Conservation (phyloP, 1,139 yeast species). For the Scheffersomyces quercinus region DNA sequence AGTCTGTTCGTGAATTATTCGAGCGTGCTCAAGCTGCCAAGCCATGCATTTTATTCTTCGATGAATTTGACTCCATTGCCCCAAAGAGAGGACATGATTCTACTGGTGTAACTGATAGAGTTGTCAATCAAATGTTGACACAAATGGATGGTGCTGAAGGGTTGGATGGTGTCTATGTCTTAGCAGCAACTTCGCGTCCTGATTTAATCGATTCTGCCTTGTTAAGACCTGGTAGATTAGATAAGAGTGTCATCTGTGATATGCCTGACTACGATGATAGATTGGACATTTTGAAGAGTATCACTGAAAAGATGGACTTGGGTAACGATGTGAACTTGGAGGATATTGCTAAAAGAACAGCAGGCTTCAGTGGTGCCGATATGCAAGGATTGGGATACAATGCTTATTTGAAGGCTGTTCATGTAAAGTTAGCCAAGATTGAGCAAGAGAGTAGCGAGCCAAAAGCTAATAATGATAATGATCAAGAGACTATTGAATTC, state of each 20-base stretch:
- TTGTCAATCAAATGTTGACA: constrained; percentile 93
- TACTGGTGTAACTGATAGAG: constrained; percentile 97
- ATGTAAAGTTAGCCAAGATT: constrained; percentile 57
- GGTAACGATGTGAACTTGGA: constrained; percentile 52
- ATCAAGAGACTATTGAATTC: constrained; percentile 26
- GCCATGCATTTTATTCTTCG: constrained; percentile 92
- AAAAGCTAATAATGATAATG: constrained; percentile 12
- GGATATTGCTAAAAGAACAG: constrained; percentile 59
- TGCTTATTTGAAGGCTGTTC: constrained; percentile 90
- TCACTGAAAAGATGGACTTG: constrained; percentile 57
- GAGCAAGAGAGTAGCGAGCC: constrained; percentile 29
- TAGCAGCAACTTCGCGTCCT: constrained; percentile 95
- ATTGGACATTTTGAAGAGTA: constrained; percentile 66
- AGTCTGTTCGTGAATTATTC: constrained; percentile 87
- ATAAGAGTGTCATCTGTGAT: constrained; percentile 87
- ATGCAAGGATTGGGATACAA: constrained; percentile 90
- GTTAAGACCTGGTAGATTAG: constrained; percentile 92
- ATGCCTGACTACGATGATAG: constrained; percentile 77
- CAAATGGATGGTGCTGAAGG: constrained; percentile 99
- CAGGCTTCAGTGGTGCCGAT: constrained; percentile 93
- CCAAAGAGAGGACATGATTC: constrained; percentile 98
- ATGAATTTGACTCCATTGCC: constrained; percentile 95
- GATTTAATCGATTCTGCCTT: constrained; percentile 94
- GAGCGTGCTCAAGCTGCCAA: constrained; percentile 93
- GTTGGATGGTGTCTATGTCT: constrained; percentile 90